Conservation (phyloP, 345 rosid species). For the Nephelium lappaceum region DNA sequence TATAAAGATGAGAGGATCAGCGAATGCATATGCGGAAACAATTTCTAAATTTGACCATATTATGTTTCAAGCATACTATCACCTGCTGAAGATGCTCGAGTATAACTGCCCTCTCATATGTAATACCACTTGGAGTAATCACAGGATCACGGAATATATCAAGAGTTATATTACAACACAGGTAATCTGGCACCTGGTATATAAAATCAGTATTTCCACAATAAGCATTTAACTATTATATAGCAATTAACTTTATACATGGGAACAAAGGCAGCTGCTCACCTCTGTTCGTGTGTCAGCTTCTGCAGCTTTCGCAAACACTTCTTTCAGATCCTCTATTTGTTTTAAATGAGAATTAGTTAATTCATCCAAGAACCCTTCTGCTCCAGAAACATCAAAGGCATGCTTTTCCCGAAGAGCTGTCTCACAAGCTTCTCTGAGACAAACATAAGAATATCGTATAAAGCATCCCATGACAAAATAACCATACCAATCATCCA, state of each 20-base stretch:
- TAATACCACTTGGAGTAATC: constrained; percentile 80
- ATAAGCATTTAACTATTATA: neutral
- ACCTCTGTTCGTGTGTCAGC: constrained; percentile 75
- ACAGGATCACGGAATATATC: constrained; percentile 92
- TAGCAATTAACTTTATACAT: neutral
- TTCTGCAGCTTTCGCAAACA: constrained; percentile 69
- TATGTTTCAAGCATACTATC: neutral
- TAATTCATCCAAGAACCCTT: constrained; percentile 55
- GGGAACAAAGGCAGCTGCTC: constrained; percentile 4
- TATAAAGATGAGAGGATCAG: neutral
- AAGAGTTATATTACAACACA: constrained; percentile 88
- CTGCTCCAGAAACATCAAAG: constrained; percentile 50
- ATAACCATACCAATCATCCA: neutral
- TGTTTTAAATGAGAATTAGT: constrained; percentile 38
- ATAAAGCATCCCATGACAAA: constrained; percentile 19
- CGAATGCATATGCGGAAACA: neutral
- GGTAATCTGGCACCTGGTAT: constrained; percentile 84
- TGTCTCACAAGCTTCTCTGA: constrained; percentile 77
- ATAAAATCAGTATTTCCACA: neutral
- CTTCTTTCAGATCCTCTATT: constrained; percentile 52
- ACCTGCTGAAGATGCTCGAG: constrained; percentile 90
- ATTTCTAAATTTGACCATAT: neutral
- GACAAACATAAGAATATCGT: constrained; percentile 19
- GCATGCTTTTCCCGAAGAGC: constrained; percentile 72
- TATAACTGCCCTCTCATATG: constrained; percentile 87